A percentile compares a stretch with the other conserved stretches of the same genome.
phyloP scores from a whole-genome alignment of 2,329 filamentous ascomycete species.

The Aspergillus ustus region DNA sequence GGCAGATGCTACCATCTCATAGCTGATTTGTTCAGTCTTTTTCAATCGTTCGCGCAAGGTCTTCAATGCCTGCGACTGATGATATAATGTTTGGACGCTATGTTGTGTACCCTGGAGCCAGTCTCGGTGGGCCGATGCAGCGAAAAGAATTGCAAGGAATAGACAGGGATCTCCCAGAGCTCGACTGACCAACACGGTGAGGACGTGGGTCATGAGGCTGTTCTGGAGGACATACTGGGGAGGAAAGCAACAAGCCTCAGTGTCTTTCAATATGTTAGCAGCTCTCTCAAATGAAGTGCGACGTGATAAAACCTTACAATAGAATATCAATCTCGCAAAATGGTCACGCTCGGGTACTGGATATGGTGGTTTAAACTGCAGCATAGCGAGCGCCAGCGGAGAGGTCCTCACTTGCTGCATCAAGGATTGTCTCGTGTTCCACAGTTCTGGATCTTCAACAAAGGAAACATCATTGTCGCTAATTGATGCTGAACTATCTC shows the following conservation, averaged over 20 bases:
- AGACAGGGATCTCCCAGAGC: conserved; percentile 2
- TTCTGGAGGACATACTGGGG: neutral
- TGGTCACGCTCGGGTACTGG: neutral
- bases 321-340: neutral
- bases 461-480: neutral
- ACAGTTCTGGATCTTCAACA: neutral
- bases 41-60: neutral
- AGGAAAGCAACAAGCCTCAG: neutral
- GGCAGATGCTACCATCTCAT: neutral
- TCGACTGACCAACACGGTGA: neutral
- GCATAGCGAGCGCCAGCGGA: neutral
- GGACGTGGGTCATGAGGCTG: neutral
- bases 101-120: neutral
- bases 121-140: neutral
- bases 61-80: neutral
- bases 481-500: neutral
- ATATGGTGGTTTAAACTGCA: neutral
- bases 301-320: neutral
- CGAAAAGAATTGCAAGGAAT: neutral
- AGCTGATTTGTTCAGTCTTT: neutral
- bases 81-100: neutral
- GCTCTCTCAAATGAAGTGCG: neutral
- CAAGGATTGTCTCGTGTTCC: neutral
- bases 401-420: neutral
- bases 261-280: neutral